Base-by-base conservation (phyloP, 345 rosid species). In the Turnera subulata region DNA sequence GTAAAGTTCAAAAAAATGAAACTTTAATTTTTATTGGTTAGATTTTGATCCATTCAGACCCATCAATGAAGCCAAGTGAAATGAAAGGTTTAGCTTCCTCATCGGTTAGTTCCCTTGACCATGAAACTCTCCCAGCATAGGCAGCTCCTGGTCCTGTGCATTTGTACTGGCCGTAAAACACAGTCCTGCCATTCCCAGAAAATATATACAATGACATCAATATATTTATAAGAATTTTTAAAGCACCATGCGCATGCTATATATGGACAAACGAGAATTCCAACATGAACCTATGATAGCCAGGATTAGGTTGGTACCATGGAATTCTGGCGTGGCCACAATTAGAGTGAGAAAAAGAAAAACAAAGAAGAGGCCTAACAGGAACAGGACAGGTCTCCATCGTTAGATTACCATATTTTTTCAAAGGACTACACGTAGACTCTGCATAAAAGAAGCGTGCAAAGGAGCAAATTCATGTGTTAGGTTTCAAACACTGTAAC, bases 151-250 rank as follows among this genome's bases (percentile, higher is more conserved):
- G 69, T 42, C 99, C 99, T 0, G 71, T 83, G 77, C 99, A 93
- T 67, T 89, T 93, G 76, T 93, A 89, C 53, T 93, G 96, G 40
- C 99, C 99, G 65, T 89, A 93, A 62, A 80, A 93, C 56, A 93
- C 99, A 13, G 99, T 93, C 97, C 99, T 92, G 89, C 58, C 15
- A 46, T 16, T 11, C 21, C 20, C 55, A 55, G 19, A 18, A 11
- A 63, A 42, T 11, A n/a, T n/a, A n/a, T n/a, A 19, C n/a, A 23
- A 6, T 2, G 25, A 18, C 50, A 26, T 11, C 1, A 44, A 7
- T 1, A 22, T n/a, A n/a, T n/a, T n/a, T n/a, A n/a, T n/a, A 0
- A 18, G 38, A 16, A 5, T 20, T 9, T 12, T 2, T n/a, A 0
- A 14, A 56, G 67, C 50, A 16, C 52, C 19, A 37, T 24, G 23